Conservation (phyloP, 768 basidiomycete genomes). For the Serendipita vermifera region DNA sequence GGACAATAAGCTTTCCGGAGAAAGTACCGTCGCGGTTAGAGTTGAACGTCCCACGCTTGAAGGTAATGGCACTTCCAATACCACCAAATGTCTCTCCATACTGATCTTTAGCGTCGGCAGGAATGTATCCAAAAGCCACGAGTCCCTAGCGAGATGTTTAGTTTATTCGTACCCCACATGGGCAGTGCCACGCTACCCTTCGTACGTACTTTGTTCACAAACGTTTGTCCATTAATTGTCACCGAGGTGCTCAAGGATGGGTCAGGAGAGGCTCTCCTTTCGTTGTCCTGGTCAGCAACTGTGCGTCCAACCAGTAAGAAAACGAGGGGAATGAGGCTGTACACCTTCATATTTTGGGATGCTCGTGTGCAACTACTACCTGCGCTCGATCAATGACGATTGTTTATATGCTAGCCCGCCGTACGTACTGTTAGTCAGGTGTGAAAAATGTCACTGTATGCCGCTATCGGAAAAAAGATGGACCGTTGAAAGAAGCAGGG, state of each 20-base stretch:
- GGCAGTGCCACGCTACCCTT: neutral
- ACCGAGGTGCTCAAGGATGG: slow-evolving; percentile 17
- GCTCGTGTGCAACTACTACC: no score
- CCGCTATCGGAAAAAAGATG: no score
- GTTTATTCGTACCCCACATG: neutral
- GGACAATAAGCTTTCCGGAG: slow-evolving; percentile 39
- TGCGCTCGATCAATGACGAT: no score
- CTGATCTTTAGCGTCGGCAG: slow-evolving; percentile 38
- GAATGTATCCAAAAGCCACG: slow-evolving; percentile 50
- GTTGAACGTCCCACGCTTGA: slow-evolving; percentile 39
- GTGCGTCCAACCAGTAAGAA: no score
- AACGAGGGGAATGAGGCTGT: no score
- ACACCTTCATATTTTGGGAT: no score
- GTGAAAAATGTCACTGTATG: no score
- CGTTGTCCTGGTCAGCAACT: no score
- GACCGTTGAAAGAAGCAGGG: no score
- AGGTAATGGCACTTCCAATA: slow-evolving; percentile 47
- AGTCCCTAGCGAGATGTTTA: slow-evolving; percentile 29
- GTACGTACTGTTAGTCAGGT: no score
- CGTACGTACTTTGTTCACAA: slow-evolving; percentile 31
- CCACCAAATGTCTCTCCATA: slow-evolving; percentile 44
- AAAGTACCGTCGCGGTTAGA: slow-evolving; percentile 27
- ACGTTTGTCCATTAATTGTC: slow-evolving; percentile 29
- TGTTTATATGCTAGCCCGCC: no score
- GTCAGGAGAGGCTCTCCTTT: no score